Base-by-base conservation (phyloP, 2,329 filamentous ascomycete species). In the Aspergillus glaucus region DNA sequence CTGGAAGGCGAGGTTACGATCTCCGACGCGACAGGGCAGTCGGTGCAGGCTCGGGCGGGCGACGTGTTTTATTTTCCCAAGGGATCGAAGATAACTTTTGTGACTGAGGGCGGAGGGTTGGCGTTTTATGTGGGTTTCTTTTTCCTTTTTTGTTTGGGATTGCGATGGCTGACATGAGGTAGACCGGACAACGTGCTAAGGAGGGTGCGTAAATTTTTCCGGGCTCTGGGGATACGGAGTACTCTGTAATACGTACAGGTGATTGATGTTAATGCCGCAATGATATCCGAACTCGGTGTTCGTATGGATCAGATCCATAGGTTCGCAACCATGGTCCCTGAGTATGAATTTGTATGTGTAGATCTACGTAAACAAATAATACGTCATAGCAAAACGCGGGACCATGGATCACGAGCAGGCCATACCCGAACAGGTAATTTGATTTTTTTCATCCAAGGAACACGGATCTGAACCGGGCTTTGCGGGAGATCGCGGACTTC, bases 1-100 rank as follows among this genome's bases (percentile, higher is more conserved):
- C 68, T 87, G 8, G 83, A 86, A 58, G 84, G 84, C 12, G 75
- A 79, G 55, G 85, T 82, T 60, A 78, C 81, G 52, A 85, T 87
- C 58, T 73, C 72, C 26, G 84, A 86, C 55, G 78, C 79, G 63
- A 79, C 79, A 1, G 84, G 82, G 34, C 73, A 79, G 56, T 69
- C 76, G 55, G 80, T 83, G 21, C 75, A 76, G 45, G 84, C 80
- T 7, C 73, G 69, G 28, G 73, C 78, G 6, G 84, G 84, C 0
- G 84, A 87, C 64, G 80, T 85, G 43, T 85, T 87, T 57, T 82
- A 81, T 64, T 86, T 86, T 61, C 82, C 82, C 53, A 82, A 80
- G 64, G 84, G 84, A 1, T 65, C 75, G 1, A 84, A 77, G 51
- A 84, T 87, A 56, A 85, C 82, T 0, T 87, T 87, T 53, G 78